A percentile compares a stretch with the other conserved stretches of the same genome.
These are phyloP conservation scores for Colletotrichum orbiculare DNA, from an alignment of 2,329 filamentous ascomycete genomes.

Conservation along the genomic window DNA sequence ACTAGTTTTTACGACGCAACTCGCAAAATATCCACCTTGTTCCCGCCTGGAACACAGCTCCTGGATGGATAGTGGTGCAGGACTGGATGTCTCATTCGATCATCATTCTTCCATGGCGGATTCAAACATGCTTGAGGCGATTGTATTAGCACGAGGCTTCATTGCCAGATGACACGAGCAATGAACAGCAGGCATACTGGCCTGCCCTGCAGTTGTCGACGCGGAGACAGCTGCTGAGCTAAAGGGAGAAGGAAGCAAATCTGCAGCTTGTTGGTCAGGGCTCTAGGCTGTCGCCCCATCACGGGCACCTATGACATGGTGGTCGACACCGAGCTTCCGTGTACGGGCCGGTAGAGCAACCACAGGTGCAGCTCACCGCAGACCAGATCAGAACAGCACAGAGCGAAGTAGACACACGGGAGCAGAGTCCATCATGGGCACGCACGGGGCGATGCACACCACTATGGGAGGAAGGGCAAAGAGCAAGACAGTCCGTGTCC, in stretches of 20 bases:
- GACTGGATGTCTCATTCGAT: slow-evolving; percentile 31
- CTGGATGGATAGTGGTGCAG: slow-evolving; percentile 11
- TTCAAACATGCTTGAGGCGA: slow-evolving; percentile 16
- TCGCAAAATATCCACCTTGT: not conserved
- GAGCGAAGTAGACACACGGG: too few relatives aligned
- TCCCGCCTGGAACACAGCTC: not conserved
- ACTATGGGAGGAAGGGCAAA: slow-evolving; percentile 14
- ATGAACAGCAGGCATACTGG: slow-evolving; percentile 4
- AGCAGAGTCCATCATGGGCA: slow-evolving; percentile 28
- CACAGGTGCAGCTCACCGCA: not conserved
- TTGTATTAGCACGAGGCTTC: slow-evolving; percentile 16
- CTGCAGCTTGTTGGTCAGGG: slow-evolving; percentile 20
- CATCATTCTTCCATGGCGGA: slow-evolving; percentile 27
- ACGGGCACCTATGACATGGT: slow-evolving; percentile 15
- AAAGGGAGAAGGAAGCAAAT: slow-evolving; percentile 14
- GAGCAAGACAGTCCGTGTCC: slow-evolving; percentile 33
- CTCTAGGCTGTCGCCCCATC: slow-evolving; percentile 7
- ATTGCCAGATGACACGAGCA: slow-evolving; percentile 1
- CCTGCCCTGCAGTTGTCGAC: slow-evolving; percentile 15
- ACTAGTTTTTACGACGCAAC: slow-evolving; percentile 12
- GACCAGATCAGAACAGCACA: not conserved
- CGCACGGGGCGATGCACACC: slow-evolving; percentile 13
- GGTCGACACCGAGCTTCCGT: not conserved
- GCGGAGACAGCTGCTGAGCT: not conserved
- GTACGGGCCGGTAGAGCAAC: not conserved